Base-by-base conservation (phyloP, 495 filamentous ascomycete genomes). In the Hypoxylon perforatum region DNA sequence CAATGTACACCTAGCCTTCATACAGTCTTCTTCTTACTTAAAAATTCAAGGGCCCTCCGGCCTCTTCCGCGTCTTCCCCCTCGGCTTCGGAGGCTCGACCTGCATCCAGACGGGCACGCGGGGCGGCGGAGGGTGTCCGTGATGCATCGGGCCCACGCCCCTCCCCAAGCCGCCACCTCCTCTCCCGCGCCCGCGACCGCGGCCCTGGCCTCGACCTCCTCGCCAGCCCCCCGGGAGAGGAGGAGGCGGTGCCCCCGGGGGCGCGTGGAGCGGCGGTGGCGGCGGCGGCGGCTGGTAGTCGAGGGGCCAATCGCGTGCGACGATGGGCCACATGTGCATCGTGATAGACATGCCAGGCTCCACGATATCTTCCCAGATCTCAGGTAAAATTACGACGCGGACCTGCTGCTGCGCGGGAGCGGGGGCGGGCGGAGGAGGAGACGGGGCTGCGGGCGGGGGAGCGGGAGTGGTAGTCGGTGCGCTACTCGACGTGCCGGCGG, bases 241-340 rank as follows among this genome's bases (percentile, higher is more conserved):
- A 8, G 9, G 21, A 25, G 3, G 18, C 39, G 21, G 60, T 4
- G 1, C 55, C 2, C 15, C 58, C 18, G 46, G 49, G 35, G 1
- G 25, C 10, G 25, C 22, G 18, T 22, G 38, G 36, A 9, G 48
- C n/a, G n/a, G 42, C 39, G 61, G 57, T 38, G 62, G 53, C 11
- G 71, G 41, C 1, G 67, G 65, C 28, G 63, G 55, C 0, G 57
- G 60, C 0, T 39, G 63, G 10, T 61, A 64, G 0, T 57, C 39
- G 36, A 75, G 87, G 74, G 94, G 91, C 25, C 25, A 28, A 7
- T 28, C 25, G 25, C 25, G 25, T 3, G 7, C 25, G 3, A 7
- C 7, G 3, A 7, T 7, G 3, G 25, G 25, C 93, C 93, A 96
- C 90, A 96, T 93, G 64, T 93, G 89, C 92, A 96, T 95, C 4